These are phyloP conservation scores for Echinochloa phyllopogon DNA, from an alignment of 176 grass and related monocot species.

Conservation along the genomic window DNA sequence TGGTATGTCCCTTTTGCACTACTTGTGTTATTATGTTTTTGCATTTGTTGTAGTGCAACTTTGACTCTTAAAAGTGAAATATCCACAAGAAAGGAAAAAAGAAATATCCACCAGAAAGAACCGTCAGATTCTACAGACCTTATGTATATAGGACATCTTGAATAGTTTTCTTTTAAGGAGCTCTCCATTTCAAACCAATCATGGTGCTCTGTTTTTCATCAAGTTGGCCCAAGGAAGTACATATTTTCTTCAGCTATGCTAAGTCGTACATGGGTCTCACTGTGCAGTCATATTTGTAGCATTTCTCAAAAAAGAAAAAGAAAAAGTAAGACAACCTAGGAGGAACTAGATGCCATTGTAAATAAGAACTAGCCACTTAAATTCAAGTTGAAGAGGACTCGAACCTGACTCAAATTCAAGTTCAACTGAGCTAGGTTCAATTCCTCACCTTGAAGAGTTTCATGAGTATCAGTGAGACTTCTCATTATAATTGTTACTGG, in stretches of 20 bases:
- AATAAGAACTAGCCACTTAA: neutral
- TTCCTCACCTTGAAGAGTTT: conserved; percentile 29
- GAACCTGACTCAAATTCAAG: neutral
- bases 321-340: neutral
- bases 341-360: neutral
- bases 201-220: neutral
- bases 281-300: neutral
- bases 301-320: neutral
- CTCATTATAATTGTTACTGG: neutral
- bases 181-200: neutral
- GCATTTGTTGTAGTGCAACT: neutral
- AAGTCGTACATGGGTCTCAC: neutral
- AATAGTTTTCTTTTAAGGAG: neutral
- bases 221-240: neutral
- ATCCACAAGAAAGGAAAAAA: conserved; percentile 19
- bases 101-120: conserved; percentile 24
- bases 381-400: neutral
- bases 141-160: conserved; percentile 32
- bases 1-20: conserved; percentile 52
- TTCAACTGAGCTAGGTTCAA: neutral
- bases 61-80: neutral
- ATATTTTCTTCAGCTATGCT: neutral
- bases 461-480: conserved; percentile 21
- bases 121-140: neutral
- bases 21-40: neutral